Conservation (phyloP, 1,284 basidiomycete genomes). For the Leccinum pachyderme region DNA sequence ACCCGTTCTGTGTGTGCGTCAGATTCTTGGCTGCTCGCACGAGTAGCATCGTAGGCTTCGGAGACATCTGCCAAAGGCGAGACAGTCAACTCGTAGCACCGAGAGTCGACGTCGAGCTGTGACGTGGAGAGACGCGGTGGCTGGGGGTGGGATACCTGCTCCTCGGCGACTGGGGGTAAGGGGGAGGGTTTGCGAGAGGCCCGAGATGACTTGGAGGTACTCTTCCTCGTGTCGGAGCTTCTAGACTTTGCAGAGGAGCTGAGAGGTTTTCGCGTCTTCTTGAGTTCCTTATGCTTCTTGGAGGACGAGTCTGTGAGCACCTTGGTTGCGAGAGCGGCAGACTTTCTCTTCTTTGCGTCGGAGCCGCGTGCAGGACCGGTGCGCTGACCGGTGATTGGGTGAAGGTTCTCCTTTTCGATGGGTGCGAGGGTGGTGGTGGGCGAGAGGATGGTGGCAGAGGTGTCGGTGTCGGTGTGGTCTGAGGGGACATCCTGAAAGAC, state of each 20-base stretch:
- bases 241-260: slow-evolving; percentile 32
- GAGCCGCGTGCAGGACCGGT: slow-evolving; percentile 37
- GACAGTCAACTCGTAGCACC: slow-evolving; percentile 64
- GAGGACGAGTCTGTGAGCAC: slow-evolving; percentile 34
- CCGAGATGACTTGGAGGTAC: slow-evolving; percentile 29
- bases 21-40: slow-evolving; percentile 38
- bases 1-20: slow-evolving; percentile 27
- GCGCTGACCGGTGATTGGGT: slow-evolving; percentile 67
- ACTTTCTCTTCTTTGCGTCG: slow-evolving; percentile 62
- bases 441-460: slow-evolving; percentile 12
- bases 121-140: slow-evolving; percentile 24
- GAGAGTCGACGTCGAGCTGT: slow-evolving; percentile 46
- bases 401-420: slow-evolving; percentile 72
- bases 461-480: slow-evolving; percentile 24
- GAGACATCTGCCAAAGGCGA: slow-evolving; percentile 63
- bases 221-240: slow-evolving; percentile 30
- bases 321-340: slow-evolving; percentile 55
- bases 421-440: slow-evolving; percentile 36
- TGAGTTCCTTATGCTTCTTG: slow-evolving; percentile 47
- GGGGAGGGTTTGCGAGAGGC: slow-evolving; percentile 41
- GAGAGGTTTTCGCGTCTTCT: slow-evolving; percentile 54
- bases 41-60: slow-evolving; percentile 44
- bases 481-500: slow-evolving; percentile 60
- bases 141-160: slow-evolving; percentile 34
- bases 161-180: slow-evolving; percentile 48